Evolutionary conservation across 2,329 filamentous ascomycete species (phyloP).

Genomic region (Beauveria medogensis): DNA sequence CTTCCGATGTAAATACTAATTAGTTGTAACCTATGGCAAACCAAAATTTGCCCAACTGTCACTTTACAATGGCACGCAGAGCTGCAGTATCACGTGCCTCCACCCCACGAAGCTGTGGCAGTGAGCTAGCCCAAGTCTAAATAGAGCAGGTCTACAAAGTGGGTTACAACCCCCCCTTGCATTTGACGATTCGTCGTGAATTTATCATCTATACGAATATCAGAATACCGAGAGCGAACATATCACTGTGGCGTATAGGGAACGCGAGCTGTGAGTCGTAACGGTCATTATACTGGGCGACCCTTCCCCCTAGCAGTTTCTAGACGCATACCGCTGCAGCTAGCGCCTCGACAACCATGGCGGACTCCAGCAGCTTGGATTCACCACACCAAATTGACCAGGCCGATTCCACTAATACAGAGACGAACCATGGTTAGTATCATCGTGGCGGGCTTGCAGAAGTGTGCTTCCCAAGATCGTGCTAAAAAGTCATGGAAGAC

Average conservation of each 20-base stretch:
- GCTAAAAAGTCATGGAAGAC: slow-evolving; percentile 26
- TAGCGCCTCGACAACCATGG: neutral
- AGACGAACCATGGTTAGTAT: slow-evolving; percentile 21
- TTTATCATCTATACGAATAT: neutral
- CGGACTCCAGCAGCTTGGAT: neutral
- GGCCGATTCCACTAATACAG: neutral
- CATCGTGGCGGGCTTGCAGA: too few relatives aligned
- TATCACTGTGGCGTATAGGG: neutral
- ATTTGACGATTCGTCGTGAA: neutral
- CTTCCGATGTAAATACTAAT: neutral
- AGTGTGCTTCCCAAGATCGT: neutral
- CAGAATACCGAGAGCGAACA: neutral
- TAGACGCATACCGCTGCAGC: neutral
- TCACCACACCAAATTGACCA: neutral
- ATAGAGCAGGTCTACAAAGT: neutral
- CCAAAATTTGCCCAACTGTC: neutral
- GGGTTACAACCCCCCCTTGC: neutral
- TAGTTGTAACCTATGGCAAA: neutral
- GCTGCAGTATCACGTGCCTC: neutral
- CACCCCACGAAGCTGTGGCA: neutral
- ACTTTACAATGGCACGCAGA: neutral
- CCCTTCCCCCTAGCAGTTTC: neutral
- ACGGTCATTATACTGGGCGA: neutral
- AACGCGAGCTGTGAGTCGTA: neutral
- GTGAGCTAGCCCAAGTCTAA: neutral